Base-by-base conservation (phyloP, 176 grass and related monocot genomes). In the Oryza glaberrima region DNA sequence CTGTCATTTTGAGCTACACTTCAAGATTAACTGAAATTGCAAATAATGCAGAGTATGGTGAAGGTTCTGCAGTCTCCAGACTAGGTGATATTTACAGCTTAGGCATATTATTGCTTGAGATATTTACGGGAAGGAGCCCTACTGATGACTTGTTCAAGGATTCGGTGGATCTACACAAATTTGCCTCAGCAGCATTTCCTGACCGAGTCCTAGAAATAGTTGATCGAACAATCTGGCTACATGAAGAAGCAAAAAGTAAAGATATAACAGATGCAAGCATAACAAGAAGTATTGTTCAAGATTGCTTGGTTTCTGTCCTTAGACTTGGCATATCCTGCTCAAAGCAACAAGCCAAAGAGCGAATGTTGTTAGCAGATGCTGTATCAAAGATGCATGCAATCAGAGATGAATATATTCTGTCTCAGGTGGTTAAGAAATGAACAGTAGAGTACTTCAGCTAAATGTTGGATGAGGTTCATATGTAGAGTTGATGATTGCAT, bases 81-180 rank as follows among this genome's bases (percentile, higher is more conserved):
- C 30, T 35, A 30, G 65, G 77, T 79, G 78, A 81, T 51, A 45
- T 52, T 4, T 81, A 81, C 45, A 69, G 65, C 65, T 25, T 79
- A 16, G 77, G 77, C 26, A 79, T 67, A 41, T n/a, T 46, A 7
- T 38, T 81, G 78, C 11, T 81, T 19, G 19, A 52, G 78, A 35
- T 81, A 6, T 77, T 77, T 43, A 77, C 56, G 0, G 75, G 75
- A 64, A 77, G 34, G 19, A 77, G 75, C 54, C 78, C 78, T 4
- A 38, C 65, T 9, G 45, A 80, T 5, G 65, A 81, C 66, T 38
- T 81, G 26, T 81, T 81, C 45, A 52, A 28, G 48, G 78, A 81
- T 81, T 66, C 63, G 1, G 28, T 80, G 48, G 15, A 26, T 65
- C 26, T 80, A 17, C 65, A 51, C 20, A 47, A 80, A 16, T 69